Base-by-base conservation (phyloP, 2,329 filamentous ascomycete species). In the Periconia sp. region DNA sequence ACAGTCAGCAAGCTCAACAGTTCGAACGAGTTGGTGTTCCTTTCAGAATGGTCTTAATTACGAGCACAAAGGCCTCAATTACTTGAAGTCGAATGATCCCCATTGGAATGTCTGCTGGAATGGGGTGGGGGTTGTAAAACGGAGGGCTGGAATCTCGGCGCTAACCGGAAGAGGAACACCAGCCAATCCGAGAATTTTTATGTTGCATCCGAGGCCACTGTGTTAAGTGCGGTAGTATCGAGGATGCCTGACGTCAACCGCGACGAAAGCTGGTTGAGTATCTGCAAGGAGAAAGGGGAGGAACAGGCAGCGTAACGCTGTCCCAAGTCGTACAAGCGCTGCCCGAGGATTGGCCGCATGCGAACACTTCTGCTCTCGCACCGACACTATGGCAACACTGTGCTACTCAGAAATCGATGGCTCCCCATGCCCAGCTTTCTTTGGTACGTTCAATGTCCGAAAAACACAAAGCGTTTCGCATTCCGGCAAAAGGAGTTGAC, bases 341-440 rank as follows among this genome's bases (percentile, higher is more conserved):
- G 3, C 4, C 31, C 19, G 18, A 36, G 31, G 38, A 42, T 46
- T 46, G 38, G 43, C 19, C 26, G 36, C 17, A 16, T 13, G 12
- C 8, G 11, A 5, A 10, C 31, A 17, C 31, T n/a, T 18, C 18
- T 30, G 30, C 24, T 5, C n/a, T n/a, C n/a, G n/a, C n/a, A n/a
- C n/a, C n/a, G n/a, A n/a, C n/a, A 24, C 17, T 15, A 22, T 29
- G 18, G 23, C 24, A 21, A 23, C 7, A 35, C 17, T 8, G 18
- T 18, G 15, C 33, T 29, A 11, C 32, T 28, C 36, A 34, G 32
- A 30, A 34, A 22, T 26, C 11, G 15, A 45, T 59, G 55, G 58
- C 52, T 65, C 59, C 59, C 60, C 54, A 57, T 50, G 40, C 34
- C 40, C 43, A 42, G 18, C 19, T 16, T 38, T 48, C 40, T 39